A percentile compares a stretch with the other conserved stretches of the same genome.
phyloP scores from a whole-genome alignment of 805 yeast species.

The Yarrowia sp. region DNA sequence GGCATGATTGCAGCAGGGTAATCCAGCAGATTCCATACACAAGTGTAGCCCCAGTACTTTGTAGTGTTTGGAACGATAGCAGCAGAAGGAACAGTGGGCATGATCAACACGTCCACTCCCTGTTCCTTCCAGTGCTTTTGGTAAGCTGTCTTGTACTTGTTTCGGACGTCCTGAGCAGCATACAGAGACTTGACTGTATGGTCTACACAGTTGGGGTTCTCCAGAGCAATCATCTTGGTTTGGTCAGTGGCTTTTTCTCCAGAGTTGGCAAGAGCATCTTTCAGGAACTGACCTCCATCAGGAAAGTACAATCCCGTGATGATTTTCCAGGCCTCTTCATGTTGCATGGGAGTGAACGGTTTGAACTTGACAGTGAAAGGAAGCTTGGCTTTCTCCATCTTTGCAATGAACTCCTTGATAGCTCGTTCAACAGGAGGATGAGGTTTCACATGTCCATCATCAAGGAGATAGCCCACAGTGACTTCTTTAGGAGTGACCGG shows the following conservation, averaged over 20 bases:
- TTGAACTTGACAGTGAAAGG: slow-evolving; percentile 4
- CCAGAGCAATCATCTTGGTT: slow-evolving; percentile 44
- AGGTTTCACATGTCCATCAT: slow-evolving; percentile 50
- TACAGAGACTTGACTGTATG: slow-evolving; percentile 41
- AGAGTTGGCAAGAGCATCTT: slow-evolving; percentile 34
- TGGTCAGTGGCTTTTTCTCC: slow-evolving; percentile 29
- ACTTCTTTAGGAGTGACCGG: slow-evolving; percentile 38
- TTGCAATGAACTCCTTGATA: slow-evolving; percentile 52
- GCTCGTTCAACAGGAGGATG: slow-evolving; percentile 57
- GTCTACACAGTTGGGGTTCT: slow-evolving; percentile 18
- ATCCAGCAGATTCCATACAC: slow-evolving; percentile 31
- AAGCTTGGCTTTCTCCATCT: slow-evolving; percentile 45
- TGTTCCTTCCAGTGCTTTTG: slow-evolving; percentile 45
- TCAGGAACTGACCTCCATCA: slow-evolving; percentile 47
- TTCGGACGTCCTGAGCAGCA: slow-evolving; percentile 37
- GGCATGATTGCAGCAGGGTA: slow-evolving; percentile 32
- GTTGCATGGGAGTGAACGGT: slow-evolving; percentile 21
- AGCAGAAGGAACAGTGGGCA: slow-evolving; percentile 19
- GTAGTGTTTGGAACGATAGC: slow-evolving; percentile 11
- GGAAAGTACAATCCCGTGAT: slow-evolving; percentile 51
- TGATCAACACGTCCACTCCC: slow-evolving; percentile 20
- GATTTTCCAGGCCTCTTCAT: slow-evolving; percentile 51
- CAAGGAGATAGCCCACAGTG: slow-evolving; percentile 48
- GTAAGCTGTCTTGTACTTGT: slow-evolving; percentile 41
- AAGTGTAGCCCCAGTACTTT: slow-evolving; percentile 28